Evolutionary conservation across 495 filamentous ascomycete genomes (phyloP), one percentile per base, ranked within the genome.

Genomic region (Glutinoglossum americanum): DNA sequence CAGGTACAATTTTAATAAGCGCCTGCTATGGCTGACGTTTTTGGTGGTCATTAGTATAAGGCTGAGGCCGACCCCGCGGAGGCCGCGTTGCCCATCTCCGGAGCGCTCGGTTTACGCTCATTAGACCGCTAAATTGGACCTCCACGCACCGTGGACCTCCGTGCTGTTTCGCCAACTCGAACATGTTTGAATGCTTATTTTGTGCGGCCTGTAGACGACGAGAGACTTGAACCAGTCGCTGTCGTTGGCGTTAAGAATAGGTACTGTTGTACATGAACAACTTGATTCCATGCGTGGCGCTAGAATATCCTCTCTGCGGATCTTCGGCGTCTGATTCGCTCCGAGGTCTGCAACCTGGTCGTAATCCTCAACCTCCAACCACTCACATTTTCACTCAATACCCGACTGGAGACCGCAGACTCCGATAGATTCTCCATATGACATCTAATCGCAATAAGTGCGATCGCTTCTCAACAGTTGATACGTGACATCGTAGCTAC

Each of bases 291-390:
- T 53, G 28, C 49, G 23, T 21, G 25, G 49, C 49, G 49, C 49
- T 53, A 53, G 26, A 53, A 5, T 3, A n/a, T 53, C 28, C 5
- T 21, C 21, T 3, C 26, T 21, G 49, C 17, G 25, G 2, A 27
- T 32, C 23, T 27, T 32, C 49, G 41, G 2, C 19, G 17, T 45
- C 49, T 53, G 49, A 53, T 53, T 53, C 25, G 49, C 49, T 49
- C 19, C n/a, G 8, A 9, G 25, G 1, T 3, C 49, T 21, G 3
- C 30, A 30, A 17, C 28, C 49, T 5, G 1, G 49, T 53, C 49
- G 49, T 53, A 53, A 53, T 53, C 49, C 26, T 19, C 49, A 28
- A 28, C 49, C 49, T 30, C 49, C 49, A 53, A 53, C 49, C 49
- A 28, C 49, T 51, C 47, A 3, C 47, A 9, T 51, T 51, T 51